Evolutionary conservation across 257 asterid species (phyloP), one percentile per base, ranked within the genome.

Genomic region (Sherardia arvensis): DNA sequence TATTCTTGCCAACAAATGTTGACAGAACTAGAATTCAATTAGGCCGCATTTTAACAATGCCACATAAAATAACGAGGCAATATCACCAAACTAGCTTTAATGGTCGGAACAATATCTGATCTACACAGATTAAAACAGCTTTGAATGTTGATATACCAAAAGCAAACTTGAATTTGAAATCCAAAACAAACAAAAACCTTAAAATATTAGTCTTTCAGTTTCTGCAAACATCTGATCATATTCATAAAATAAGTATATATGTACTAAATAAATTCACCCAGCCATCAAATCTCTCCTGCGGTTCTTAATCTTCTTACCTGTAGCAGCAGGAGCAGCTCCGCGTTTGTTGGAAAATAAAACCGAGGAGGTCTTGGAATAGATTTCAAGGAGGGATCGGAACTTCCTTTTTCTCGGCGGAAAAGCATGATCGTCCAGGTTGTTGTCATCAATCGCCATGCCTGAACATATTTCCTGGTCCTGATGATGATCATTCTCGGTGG

Each of bases 391-490:
- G 32, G 79, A 81, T 77, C 95, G 83, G 34, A 77, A 77, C 63
- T 80, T 77, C 76, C 69, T 77, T 33, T 68, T 74, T 71, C 76
- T 64, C 30, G 36, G 59, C 3, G 65, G 75, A 17, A 64, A 67
- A 53, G 72, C 73, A 66, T 71, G 66, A 8, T 65, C 67, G 4
- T 65, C 71, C 58, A 71, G 38, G 53, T 57, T 49, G 14, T 62
- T 78, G 9, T 32, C 77, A 10, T 58, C 21, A 43, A 36, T 65
- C 22, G 20, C n/a, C 10, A 33, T 28, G 32, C 10, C 28, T 23
- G 91, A 79, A 66, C 84, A 79, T 71, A 84, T 73, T 26, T 83
- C 87, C 8, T 45, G 53, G 29, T 83, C 87, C 8, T 47, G 60
- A 20, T 54, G 58, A 43, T 62, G 58, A 47, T n/a, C n/a, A n/a